A percentile compares a stretch with the other conserved stretches of the same genome.
phyloP scores from a whole-genome alignment of 177 flowering plant species.

The Vitis hybrid region DNA sequence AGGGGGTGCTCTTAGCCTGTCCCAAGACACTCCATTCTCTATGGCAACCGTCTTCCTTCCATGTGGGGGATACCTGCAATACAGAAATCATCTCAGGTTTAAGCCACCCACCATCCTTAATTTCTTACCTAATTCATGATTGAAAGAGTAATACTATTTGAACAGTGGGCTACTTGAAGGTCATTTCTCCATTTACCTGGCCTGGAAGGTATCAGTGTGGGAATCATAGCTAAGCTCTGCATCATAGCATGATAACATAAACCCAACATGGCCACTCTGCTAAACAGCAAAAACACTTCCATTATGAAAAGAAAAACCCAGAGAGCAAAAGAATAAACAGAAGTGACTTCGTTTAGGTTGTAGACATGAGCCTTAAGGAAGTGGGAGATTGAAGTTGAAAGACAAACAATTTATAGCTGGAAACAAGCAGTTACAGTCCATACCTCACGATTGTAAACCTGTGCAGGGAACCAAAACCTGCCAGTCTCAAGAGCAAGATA shows the following conservation, averaged over 20 bases:
- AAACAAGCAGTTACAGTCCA: background rate
- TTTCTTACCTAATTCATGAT: background rate
- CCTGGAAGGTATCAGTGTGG: conserved; percentile 38
- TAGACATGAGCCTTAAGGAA: background rate
- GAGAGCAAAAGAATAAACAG: background rate
- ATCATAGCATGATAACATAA: conserved; percentile 57
- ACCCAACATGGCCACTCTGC: conserved; percentile 57
- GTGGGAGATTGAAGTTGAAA: background rate
- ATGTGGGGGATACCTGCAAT: conserved; percentile 76
- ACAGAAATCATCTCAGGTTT: background rate
- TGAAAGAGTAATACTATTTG: background rate
- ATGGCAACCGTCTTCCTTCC: conserved; percentile 61
- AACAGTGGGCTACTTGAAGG: background rate
- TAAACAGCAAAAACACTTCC: background rate
- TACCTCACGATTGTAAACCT: conserved; percentile 97
- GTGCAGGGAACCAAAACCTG: conserved; percentile 90
- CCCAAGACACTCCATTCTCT: conserved; percentile 84
- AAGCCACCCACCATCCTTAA: background rate
- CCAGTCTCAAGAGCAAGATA: conserved; percentile 83
- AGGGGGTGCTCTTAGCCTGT: conserved; percentile 75
- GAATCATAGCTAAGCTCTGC: conserved; percentile 49
- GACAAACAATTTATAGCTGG: background rate
- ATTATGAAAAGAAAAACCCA: background rate
- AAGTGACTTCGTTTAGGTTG: background rate
- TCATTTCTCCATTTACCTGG: conserved; percentile 27